A percentile compares a stretch with the other conserved stretches of the same genome.
Conservation (phyloP, 176 grass and related monocot species). For the Musa beccarii region DNA sequence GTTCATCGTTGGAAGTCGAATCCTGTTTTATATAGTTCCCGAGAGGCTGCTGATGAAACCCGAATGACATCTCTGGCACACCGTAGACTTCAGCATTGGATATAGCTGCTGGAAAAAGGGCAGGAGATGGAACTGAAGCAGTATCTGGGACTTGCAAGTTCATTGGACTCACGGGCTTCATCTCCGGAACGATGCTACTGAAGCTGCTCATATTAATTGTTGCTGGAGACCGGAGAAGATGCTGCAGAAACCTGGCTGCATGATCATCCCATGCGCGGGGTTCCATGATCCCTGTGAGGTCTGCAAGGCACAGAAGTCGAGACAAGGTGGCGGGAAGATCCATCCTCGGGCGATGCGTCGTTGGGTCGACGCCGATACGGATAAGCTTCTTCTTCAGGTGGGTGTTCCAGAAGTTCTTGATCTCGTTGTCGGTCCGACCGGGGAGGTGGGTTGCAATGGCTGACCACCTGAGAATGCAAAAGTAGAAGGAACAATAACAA, state of each 20-base stretch:
- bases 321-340: constrained; percentile 19
- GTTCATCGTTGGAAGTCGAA: neutral
- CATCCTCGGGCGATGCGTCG: constrained; percentile 19
- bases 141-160: neutral
- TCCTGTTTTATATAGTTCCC: neutral
- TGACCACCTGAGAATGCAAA: constrained; percentile 28
- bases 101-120: neutral
- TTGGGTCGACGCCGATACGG: constrained; percentile 26
- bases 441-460: constrained; percentile 33
- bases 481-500: neutral
- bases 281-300: neutral
- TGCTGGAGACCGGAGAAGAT: neutral
- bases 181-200: neutral
- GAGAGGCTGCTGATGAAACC: neutral
- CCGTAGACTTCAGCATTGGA: neutral
- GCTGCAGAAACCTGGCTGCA: neutral
- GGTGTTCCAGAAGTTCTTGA: constrained; percentile 49
- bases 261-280: neutral
- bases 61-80: neutral
- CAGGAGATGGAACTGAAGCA: neutral
- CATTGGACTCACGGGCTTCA: neutral
- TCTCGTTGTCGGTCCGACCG: constrained; percentile 38
- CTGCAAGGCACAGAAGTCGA: constrained; percentile 7
- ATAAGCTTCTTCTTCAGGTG: constrained; percentile 36
- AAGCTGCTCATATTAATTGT: neutral